Percentiles rank a stretch among this genome's conserved stretches.
Conservation (phyloP, 768 basidiomycete species). For the Calocera cornea region DNA sequence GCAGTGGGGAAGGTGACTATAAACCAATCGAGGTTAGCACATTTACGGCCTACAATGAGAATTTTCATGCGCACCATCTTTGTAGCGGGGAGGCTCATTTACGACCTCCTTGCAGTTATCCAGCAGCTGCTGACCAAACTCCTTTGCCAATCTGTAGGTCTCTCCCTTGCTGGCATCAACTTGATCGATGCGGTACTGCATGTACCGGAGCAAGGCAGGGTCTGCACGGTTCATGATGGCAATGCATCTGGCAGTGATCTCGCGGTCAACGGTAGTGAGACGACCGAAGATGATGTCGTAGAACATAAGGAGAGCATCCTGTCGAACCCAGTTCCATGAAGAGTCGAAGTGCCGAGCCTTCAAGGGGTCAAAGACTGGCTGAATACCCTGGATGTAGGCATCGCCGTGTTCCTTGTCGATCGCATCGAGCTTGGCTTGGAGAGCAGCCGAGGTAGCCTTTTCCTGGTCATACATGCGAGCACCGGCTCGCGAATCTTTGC, state of each 20-base stretch:
- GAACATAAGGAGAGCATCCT: constrained; percentile 92
- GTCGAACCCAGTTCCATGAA: constrained; percentile 98
- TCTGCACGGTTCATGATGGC: constrained; percentile 96
- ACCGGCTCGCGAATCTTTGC: constrained; percentile 82
- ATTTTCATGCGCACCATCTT: constrained; percentile 57
- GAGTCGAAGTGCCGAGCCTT: constrained; percentile 98
- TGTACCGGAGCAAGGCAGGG: constrained; percentile 77
- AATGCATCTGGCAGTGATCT: constrained; percentile 94
- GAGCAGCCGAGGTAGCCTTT: constrained; percentile 51
- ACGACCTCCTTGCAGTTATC: constrained; percentile 84
- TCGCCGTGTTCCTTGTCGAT: constrained; percentile 90
- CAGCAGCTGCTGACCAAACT: constrained; percentile 90
- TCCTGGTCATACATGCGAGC: constrained; percentile 80
- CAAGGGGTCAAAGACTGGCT: constrained; percentile 84
- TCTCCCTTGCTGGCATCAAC: constrained; percentile 72
- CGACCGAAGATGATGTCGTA: constrained; percentile 97
- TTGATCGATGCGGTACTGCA: constrained; percentile 88
- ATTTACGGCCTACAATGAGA: neutral
- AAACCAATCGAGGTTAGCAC: constrained; percentile 8
- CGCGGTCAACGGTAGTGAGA: constrained; percentile 84
- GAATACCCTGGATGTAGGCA: constrained; percentile 82
- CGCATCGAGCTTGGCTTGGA: constrained; percentile 79
- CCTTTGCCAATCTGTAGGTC: constrained; percentile 88
- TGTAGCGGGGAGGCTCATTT: constrained; percentile 76
- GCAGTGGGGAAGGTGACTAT: constrained; percentile 96